Base-by-base conservation (phyloP, 2,329 filamentous ascomycete genomes). In the Diaporthe humulicola region DNA sequence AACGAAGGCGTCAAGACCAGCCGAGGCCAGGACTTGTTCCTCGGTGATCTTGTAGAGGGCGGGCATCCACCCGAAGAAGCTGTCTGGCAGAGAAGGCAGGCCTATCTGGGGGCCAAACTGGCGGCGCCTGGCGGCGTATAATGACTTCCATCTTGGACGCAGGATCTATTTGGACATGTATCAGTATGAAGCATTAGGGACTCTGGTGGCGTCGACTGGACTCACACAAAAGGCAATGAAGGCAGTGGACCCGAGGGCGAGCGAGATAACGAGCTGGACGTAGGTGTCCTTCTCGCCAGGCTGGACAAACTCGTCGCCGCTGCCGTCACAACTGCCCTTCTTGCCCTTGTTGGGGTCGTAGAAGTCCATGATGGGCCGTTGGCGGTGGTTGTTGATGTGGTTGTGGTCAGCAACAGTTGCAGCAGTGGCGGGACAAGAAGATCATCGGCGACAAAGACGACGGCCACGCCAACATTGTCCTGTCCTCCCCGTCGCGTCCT, bases 1-100 rank as follows among this genome's bases (percentile, higher is more conserved):
- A 78, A 98, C 97, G 85, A 95, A 99, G 69, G 97, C 97, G 86
- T 99, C 97, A 67, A 99, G 89, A 0, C 97, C 97, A 25, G 96
- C 96, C 28, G 95, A 96, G 22, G 94, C 92, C 71, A 99, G 88
- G 5, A 99, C 92, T 83, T 98, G 94, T 81, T 98, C 93, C 78
- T 98, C 96, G 1, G 92, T 95, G 76, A 99, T 94, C 78, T 86
- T 91, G 86, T 95, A 97, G 54, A 99, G 86, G 4, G 92, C 91
- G 2, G 95, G 92, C 61, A 99, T 97, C 97, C 97, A 99, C 80
- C 96, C 96, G 78, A 98, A 94, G 81, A 98, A 92, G 60, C 91
- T 93, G 81, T 96, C 91, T 25, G 96, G 94, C 14, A 99, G 90
- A 45, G 93, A 89, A 9, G 97, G 97, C 28, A 98, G 88, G 40